Base-by-base conservation (phyloP, 1,284 basidiomycete genomes). In the Anthracocystis panici-leucophaei region DNA sequence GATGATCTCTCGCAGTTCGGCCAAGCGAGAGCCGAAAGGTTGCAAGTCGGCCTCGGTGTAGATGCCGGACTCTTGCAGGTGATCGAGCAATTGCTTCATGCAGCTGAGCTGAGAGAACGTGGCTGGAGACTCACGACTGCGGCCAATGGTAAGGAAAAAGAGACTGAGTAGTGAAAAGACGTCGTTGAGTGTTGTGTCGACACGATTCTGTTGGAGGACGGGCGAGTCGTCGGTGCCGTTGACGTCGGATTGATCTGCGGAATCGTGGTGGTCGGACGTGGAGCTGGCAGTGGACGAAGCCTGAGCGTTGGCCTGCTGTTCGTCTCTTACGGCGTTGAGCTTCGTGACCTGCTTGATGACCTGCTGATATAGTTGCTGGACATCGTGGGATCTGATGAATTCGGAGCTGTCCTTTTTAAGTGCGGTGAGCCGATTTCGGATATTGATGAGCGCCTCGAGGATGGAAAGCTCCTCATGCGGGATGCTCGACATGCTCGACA, bases 321-420 rank as follows among this genome's bases (percentile, higher is more conserved):
- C 85, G 82, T 97, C 93, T 64, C 96, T 91, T 57, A 97, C 91
- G 75, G 92, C 91, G 86, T 98, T 98, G 57, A 99, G 88, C 82
- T 90, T 93, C 31, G 93, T 95, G 65, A 98, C 95, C 89, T 98
- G 95, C 86, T 96, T 95, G 75, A 98, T 92, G 72, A 97, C 93
- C 8, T 92, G 90, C 79, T 94, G 93, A 88, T 98, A 98, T 75
- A 98, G 91, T 49, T 90, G 89, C 86, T 97, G 92, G 61, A 99
- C 96, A 88, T 96, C 96, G 75, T 93, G 91, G 3, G 93, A 89
- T 81, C 95, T 93, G 86, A 95, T 93, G 87, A 92, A 96, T 78
- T 93, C 90, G 78, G 90, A 90, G 81, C 92, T 89, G 87, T 95
- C 91, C 88, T 92, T 92, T 89, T 94, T 94, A 84, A 94, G 90